Conservation (phyloP, 2,329 filamentous ascomycete species). For the Neurospora sp. region DNA sequence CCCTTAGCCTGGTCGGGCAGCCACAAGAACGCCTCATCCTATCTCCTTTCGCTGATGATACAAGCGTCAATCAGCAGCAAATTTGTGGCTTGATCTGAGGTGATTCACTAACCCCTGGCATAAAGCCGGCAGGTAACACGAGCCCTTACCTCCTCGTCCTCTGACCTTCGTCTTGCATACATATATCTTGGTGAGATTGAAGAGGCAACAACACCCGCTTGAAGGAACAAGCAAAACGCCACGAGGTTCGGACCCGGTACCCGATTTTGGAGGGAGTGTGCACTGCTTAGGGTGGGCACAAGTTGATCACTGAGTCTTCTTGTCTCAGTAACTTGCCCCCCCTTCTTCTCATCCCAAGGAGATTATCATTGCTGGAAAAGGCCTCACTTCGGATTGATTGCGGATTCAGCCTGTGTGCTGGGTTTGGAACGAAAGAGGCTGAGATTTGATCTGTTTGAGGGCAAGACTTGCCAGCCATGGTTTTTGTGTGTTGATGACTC, state of each 20-base stretch:
- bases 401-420: not conserved
- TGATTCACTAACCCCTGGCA: not conserved
- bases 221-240: not conserved
- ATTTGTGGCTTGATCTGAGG: not conserved
- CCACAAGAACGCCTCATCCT: not conserved
- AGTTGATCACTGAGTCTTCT: not conserved
- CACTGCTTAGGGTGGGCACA: not conserved
- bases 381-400: not conserved
- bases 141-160: not conserved
- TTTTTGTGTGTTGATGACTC: not conserved
- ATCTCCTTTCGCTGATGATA: not conserved
- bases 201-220: not conserved
- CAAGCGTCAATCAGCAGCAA: not conserved
- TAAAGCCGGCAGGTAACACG: not conserved
- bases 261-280: not conserved
- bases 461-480: not conserved
- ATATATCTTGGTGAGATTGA: not conserved
- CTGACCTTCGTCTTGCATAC: not conserved
- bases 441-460: not conserved
- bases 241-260: not conserved
- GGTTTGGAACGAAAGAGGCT: not conserved
- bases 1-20: not conserved
- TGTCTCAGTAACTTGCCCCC: not conserved
- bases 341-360: not conserved
- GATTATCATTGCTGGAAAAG: not conserved